Evolutionary conservation across 1,139 yeast genomes (phyloP), one percentile per base, ranked within the genome.

Genomic region (Debaryomycetaceae sp.): DNA sequence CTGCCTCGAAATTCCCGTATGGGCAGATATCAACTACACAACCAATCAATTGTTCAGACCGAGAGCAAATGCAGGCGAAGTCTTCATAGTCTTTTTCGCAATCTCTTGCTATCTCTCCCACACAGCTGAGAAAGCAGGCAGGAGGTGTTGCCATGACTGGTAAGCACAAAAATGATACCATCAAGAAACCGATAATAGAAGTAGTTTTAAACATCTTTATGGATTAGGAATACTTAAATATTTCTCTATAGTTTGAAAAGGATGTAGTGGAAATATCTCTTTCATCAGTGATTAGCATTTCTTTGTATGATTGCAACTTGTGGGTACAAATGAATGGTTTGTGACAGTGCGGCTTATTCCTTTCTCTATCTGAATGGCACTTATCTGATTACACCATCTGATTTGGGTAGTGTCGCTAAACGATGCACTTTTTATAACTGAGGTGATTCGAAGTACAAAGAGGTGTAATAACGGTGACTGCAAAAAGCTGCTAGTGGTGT

Each of bases 11-110:
- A 24, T 58, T 63, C 0, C 81, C 80, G 49, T 65, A 70, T 0
- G 80, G 78, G 53, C 83, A 78, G 9, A 66, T 65, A 48, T 74
- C 79, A 22, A 65, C 70, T 39, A 78, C 57, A 52, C 84, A 79
- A 11, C 72, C 72, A 36, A 75, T 56, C n/a, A 75, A 50, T 6
- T 64, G 50, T 11, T 65, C 68, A 44, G 70, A 68, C 24, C 63
- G 59, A 9, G 53, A 56, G 56, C 82, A 78, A 42, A 76, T 51
- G 49, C 80, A 72, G 2, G 59, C 49, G 36, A 76, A 51, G 54
- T 77, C 79, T 2, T 50, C 42, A 34, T 68, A 75, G 7, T 49
- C 54, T 2, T 44, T 41, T 3, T 59, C 52, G 53, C 81, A 76
- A 41, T 53, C 42, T 30, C 57, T 57, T 11, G 81, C 60, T 9